phyloP scores from a whole-genome alignment of 106 monocot genomes.

The Phalaenopsis aphrodite region DNA sequence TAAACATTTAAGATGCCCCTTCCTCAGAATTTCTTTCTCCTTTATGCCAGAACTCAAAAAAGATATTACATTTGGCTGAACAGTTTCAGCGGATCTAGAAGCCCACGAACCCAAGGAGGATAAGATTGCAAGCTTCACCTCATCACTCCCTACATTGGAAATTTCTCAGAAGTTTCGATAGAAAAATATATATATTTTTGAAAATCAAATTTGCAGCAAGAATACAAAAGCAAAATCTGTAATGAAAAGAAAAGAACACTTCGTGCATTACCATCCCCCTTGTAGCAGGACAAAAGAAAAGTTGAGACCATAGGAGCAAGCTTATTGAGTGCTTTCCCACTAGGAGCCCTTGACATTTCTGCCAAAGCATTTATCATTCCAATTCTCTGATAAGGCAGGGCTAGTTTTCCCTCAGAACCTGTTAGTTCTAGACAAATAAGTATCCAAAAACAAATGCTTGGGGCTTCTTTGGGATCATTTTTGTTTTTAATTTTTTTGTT shows the following conservation, averaged over 20 bases:
- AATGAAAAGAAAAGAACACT: not conserved
- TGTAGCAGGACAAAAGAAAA: constrained; percentile 79
- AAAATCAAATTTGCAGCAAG: not conserved
- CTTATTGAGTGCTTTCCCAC: constrained; percentile 56
- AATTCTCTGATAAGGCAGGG: constrained; percentile 79
- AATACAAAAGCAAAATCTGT: not conserved
- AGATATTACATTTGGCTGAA: constrained; percentile 64
- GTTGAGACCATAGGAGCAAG: constrained; percentile 48
- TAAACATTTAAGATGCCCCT: constrained; percentile 75
- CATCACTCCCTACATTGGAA: constrained; percentile 68
- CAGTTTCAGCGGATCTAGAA: constrained; percentile 44
- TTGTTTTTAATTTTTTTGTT: too few relatives aligned
- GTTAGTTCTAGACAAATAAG: constrained; percentile 6
- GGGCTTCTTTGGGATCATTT: too few relatives aligned
- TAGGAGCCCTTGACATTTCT: constrained; percentile 64
- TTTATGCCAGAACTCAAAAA: constrained; percentile 73
- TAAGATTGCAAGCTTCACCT: constrained; percentile 81
- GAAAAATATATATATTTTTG: not conserved
- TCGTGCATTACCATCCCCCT: constrained; percentile 59
- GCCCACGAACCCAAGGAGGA: constrained; percentile 75
- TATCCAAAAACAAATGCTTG: not conserved
- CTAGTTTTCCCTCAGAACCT: constrained; percentile 94
- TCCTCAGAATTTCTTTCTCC: constrained; percentile 84
- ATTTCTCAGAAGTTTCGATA: constrained; percentile 7
- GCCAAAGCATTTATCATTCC: constrained; percentile 80